Conservation (phyloP, 176 grass and related monocot genomes). For the Rhynchospora tenuis region DNA sequence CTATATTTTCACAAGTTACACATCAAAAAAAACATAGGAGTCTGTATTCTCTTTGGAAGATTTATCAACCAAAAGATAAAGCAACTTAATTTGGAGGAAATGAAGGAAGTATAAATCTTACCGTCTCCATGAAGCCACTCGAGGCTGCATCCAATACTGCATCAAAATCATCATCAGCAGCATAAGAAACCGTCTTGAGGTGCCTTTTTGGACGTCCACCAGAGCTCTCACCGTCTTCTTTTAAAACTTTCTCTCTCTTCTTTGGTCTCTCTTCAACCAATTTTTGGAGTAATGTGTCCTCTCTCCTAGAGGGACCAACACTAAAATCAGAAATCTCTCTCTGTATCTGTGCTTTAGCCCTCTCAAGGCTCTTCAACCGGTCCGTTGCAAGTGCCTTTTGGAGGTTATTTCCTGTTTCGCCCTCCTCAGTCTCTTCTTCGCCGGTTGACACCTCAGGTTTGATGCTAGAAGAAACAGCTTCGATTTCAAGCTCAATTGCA, state of each 20-base stretch:
- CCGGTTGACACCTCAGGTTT: conserved; percentile 21
- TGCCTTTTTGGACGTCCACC: conserved; percentile 15
- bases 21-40: background rate
- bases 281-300: conserved; percentile 32
- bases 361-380: conserved; percentile 76
- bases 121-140: conserved; percentile 83
- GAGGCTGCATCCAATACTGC: conserved; percentile 70
- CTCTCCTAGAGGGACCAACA: conserved; percentile 16
- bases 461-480: conserved; percentile 66
- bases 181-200: conserved; percentile 54
- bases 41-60: background rate
- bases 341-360: conserved; percentile 72
- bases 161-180: conserved; percentile 74
- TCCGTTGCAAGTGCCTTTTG: conserved; percentile 74
- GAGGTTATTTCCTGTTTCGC: conserved; percentile 25
- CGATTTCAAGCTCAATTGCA: conserved; percentile 69
- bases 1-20: background rate
- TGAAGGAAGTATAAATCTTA: conserved; percentile 30
- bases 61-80: background rate
- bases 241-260: conserved; percentile 31
- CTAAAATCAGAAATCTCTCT: conserved; percentile 39
- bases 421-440: background rate
- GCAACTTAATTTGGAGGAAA: background rate
- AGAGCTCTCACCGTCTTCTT: background rate
- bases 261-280: conserved; percentile 57